Evolutionary conservation across 176 grass and related monocot genomes (phyloP).

Genomic region (Avena insularis): DNA sequence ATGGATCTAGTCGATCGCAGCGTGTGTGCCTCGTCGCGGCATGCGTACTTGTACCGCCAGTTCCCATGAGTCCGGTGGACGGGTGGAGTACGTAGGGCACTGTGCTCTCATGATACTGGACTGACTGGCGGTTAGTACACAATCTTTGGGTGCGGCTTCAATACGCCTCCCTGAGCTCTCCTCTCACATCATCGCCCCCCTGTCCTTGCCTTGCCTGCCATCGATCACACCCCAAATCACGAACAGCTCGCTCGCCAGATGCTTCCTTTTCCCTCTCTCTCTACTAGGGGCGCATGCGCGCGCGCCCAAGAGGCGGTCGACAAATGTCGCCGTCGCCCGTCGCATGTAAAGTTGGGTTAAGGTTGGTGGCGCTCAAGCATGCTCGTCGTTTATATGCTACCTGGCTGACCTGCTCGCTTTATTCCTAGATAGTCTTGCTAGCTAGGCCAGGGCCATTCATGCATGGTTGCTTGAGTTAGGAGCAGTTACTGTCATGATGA

Average conservation of each 20-base stretch:
- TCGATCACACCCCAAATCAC: neutral
- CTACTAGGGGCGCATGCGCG: too few species aligned
- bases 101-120: constrained; percentile 20
- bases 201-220: neutral
- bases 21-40: neutral
- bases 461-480: neutral
- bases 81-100: constrained; percentile 19
- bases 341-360: constrained; percentile 4
- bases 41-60: neutral
- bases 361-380: neutral
- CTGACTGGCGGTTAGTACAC: neutral
- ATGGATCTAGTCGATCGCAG: neutral
- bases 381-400: neutral
- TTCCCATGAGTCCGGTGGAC: constrained; percentile 1
- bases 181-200: neutral
- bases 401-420: neutral
- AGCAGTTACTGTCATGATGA: constrained; percentile 17
- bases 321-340: constrained; percentile 36
- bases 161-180: neutral
- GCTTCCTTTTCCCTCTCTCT: neutral
- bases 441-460: neutral
- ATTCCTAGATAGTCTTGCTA: constrained; percentile 4
- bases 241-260: neutral
- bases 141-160: constrained; percentile 44
- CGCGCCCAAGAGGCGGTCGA: neutral